Conservation (phyloP, 2,329 filamentous ascomycete genomes). For the Cercospora sojina region DNA sequence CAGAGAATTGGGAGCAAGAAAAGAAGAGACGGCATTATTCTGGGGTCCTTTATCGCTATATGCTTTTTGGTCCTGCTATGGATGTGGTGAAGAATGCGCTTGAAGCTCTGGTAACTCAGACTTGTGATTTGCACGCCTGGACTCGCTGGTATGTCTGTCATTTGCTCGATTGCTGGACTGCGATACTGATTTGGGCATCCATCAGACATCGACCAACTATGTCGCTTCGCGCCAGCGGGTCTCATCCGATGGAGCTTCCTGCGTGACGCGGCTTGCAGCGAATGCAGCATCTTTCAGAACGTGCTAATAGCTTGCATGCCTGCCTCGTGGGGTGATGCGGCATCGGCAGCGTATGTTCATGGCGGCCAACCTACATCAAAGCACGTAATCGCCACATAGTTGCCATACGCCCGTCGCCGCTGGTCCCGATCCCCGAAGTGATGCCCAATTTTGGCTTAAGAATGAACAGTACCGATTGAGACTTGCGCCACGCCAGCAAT, state of each 20-base stretch:
- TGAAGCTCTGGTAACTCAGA: neutral
- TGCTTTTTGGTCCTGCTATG: constrained; percentile 86
- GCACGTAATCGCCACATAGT: neutral
- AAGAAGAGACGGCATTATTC: constrained; percentile 88
- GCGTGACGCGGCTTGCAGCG: neutral
- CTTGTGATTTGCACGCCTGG: neutral
- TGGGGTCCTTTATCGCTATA: constrained; percentile 86
- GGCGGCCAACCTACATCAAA: neutral
- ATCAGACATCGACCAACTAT: neutral
- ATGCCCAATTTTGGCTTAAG: neutral
- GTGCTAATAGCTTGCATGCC: neutral
- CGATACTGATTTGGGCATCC: neutral
- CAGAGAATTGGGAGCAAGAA: constrained; percentile 91
- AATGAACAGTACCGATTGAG: neutral
- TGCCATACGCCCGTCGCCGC: neutral
- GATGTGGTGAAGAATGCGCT: constrained; percentile 57
- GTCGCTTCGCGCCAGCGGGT: neutral
- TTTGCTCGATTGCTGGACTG: neutral
- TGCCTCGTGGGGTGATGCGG: neutral
- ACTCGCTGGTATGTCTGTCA: neutral
- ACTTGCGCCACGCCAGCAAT: neutral
- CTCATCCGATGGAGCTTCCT: neutral
- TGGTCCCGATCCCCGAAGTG: neutral
- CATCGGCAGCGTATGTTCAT: neutral
- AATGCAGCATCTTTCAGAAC: neutral